These are phyloP conservation scores for Helicostylum pulchrum DNA, from an alignment of 192 early-diverging fungal species.

Conservation along the genomic window DNA sequence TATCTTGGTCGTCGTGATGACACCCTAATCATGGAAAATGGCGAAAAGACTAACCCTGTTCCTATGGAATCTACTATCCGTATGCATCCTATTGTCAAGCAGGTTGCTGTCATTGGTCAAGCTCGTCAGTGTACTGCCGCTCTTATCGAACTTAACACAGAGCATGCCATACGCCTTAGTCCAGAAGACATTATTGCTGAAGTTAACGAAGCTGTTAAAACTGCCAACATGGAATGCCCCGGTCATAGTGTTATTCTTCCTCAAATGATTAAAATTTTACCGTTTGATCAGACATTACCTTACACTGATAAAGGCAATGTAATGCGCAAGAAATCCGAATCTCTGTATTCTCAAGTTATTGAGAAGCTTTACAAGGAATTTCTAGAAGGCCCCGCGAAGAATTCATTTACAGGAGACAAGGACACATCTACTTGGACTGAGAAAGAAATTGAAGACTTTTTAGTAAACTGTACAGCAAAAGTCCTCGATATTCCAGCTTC, in stretches of 20 bases:
- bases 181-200: conserved; percentile 16
- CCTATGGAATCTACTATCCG: conserved; percentile 25
- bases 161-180: background rate
- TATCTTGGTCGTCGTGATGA: conserved; percentile 27
- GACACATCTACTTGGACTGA: background rate
- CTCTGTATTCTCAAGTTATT: conserved; percentile 47
- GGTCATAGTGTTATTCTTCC: conserved; percentile 18
- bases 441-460: conserved; percentile 6
- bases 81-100: conserved; percentile 8
- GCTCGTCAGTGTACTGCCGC: conserved; percentile 15
- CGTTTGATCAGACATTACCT: conserved; percentile 17
- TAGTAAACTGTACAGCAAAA: conserved; percentile 7
- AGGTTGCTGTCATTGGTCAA: conserved; percentile 22
- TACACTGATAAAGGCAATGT: conserved; percentile 31
- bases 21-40: conserved; percentile 21
- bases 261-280: conserved; percentile 28
- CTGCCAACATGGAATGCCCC: conserved; percentile 26
- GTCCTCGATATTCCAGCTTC: conserved; percentile 8
- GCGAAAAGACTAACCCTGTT: conserved; percentile 39
- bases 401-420: background rate
- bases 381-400: background rate
- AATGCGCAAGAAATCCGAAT: conserved; percentile 40
- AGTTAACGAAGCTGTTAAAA: conserved; percentile 23
- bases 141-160: conserved; percentile 5
- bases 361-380: conserved; percentile 53